Conservation (phyloP, 108 stramenopile genomes). For the Aurantiochytrium sp. region DNA sequence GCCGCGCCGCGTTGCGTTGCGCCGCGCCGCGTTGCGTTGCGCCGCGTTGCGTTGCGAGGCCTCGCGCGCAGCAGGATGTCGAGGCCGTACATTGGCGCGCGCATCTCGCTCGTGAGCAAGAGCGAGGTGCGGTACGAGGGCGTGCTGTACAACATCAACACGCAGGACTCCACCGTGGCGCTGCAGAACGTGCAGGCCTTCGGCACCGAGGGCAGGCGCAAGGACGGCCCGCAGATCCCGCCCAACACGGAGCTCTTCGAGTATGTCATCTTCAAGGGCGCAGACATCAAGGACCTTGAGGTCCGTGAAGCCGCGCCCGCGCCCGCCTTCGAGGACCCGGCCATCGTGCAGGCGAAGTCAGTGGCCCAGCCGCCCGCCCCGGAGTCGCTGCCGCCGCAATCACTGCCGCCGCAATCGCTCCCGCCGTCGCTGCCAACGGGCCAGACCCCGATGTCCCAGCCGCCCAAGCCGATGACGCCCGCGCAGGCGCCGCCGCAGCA, state of each 20-base stretch:
- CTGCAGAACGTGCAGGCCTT: constrained; percentile 80
- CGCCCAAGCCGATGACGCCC: background rate
- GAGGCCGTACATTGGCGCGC: constrained; percentile 31
- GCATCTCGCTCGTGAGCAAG: constrained; percentile 87
- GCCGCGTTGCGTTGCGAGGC: too few species aligned
- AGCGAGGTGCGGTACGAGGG: constrained; percentile 95
- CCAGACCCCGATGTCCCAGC: background rate
- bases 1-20: too few species aligned
- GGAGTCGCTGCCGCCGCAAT: too few species aligned
- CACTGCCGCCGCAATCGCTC: too few species aligned
- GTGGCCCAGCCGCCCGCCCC: background rate
- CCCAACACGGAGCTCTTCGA: constrained; percentile 71
- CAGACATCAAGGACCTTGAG: constrained; percentile 91
- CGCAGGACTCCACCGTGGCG: constrained; percentile 81
- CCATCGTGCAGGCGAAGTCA: constrained; percentile 29
- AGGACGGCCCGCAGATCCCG: constrained; percentile 66
- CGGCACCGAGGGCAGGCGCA: constrained; percentile 85
- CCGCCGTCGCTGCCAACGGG: background rate
- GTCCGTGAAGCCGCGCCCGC: constrained; percentile 69
- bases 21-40: too few species aligned
- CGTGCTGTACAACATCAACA: constrained; percentile 81
- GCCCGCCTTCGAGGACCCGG: constrained; percentile 20
- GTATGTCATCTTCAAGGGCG: constrained; percentile 80
- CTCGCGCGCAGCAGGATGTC: background rate
- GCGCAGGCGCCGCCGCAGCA: too few species aligned